These are phyloP conservation scores for Purpureocillium takamizusanense DNA, from an alignment of 2,329 filamentous ascomycete genomes.

Conservation along the genomic window DNA sequence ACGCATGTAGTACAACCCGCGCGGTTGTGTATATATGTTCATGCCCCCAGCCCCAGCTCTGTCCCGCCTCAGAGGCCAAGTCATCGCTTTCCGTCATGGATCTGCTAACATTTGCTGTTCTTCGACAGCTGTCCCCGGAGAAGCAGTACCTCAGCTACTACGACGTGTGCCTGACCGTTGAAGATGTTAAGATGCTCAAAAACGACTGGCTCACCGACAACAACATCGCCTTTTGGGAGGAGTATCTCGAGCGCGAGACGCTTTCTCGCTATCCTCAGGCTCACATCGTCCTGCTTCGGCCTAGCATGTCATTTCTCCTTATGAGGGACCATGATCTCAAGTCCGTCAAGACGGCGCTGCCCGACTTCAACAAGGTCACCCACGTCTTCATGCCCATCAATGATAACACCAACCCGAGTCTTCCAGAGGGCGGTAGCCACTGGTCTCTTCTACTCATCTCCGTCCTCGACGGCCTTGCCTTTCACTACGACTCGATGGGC, in stretches of 20 bases:
- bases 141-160: constrained; percentile 32
- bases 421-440: constrained; percentile 85
- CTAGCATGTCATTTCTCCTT: constrained; percentile 86
- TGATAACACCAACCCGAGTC: constrained; percentile 65
- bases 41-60: neutral
- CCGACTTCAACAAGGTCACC: constrained; percentile 70
- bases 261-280: constrained; percentile 72
- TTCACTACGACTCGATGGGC: constrained; percentile 89
- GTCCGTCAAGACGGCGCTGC: constrained; percentile 58
- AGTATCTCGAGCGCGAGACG: constrained; percentile 87
- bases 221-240: constrained; percentile 97
- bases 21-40: neutral
- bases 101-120: neutral
- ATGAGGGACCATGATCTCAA: constrained; percentile 59
- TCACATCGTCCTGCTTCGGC: constrained; percentile 82
- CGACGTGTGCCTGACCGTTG: constrained; percentile 56
- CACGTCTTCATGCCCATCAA: constrained; percentile 97
- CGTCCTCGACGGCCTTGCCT: constrained; percentile 79
- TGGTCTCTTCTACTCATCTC: constrained; percentile 92
- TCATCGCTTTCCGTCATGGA: neutral
- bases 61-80: neutral
- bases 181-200: constrained; percentile 82
- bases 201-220: constrained; percentile 97
- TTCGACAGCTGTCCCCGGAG: constrained; percentile 36
- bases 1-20: neutral